Evolutionary conservation across 1,284 basidiomycete species (phyloP).

Genomic region (Leccinum solheimii): DNA sequence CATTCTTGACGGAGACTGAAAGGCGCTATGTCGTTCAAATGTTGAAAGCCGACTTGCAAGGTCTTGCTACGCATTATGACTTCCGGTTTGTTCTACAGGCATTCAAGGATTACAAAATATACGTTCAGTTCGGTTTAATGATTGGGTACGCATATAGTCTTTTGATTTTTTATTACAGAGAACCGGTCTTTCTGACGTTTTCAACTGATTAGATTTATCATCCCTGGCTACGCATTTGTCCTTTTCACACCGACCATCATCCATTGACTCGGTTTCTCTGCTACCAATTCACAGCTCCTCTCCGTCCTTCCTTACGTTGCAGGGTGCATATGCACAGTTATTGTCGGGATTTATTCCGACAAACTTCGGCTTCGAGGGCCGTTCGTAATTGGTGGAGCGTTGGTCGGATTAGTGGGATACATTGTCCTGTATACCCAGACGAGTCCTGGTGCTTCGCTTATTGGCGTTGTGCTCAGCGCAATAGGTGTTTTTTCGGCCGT

Average conservation of each 20-base stretch:
- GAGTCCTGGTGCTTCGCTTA: slow-evolving; percentile 42
- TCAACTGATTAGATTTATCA: slow-evolving; percentile 36
- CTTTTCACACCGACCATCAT: slow-evolving; percentile 60
- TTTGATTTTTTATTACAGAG: background rate
- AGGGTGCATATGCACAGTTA: slow-evolving; percentile 40
- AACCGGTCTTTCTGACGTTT: slow-evolving; percentile 3
- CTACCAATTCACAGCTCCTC: slow-evolving; percentile 55
- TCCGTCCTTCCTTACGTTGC: slow-evolving; percentile 49
- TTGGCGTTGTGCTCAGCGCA: slow-evolving; percentile 50
- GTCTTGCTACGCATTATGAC: slow-evolving; percentile 35
- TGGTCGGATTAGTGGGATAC: slow-evolving; percentile 44
- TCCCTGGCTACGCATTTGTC: slow-evolving; percentile 55
- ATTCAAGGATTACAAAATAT: slow-evolving; percentile 44
- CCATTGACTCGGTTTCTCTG: slow-evolving; percentile 50
- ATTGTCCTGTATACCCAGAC: slow-evolving; percentile 41
- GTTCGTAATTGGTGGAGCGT: slow-evolving; percentile 39
- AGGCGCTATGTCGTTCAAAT: slow-evolving; percentile 36
- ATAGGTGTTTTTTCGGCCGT: slow-evolving; percentile 53
- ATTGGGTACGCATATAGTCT: slow-evolving; percentile 36
- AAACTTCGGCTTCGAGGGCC: slow-evolving; percentile 43
- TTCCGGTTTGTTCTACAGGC: slow-evolving; percentile 41
- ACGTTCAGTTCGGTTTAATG: slow-evolving; percentile 44
- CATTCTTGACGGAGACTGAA: slow-evolving; percentile 43
- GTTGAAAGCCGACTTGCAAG: slow-evolving; percentile 39
- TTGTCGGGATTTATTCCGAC: slow-evolving; percentile 43